Conservation (phyloP, 257 asterid genomes). For the Solanum pinnatisectum region DNA sequence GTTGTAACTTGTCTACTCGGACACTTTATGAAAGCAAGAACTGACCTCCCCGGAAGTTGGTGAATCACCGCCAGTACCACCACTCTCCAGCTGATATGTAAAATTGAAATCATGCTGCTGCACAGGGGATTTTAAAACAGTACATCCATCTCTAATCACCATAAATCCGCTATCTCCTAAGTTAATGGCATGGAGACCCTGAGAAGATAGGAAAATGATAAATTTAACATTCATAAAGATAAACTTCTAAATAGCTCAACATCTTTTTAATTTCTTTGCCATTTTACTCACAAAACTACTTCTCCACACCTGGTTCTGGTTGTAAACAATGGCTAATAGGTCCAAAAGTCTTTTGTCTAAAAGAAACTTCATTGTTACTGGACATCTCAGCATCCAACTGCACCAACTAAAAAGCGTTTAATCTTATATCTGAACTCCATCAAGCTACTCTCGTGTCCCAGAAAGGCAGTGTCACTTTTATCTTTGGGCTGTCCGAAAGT, state of each 20-base stretch:
- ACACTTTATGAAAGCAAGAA: not conserved
- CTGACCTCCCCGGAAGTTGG: conserved; percentile 94
- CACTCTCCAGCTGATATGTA: conserved; percentile 82
- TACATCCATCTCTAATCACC: conserved; percentile 84
- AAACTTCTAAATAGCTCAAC: not conserved
- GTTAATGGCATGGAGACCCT: conserved; percentile 91
- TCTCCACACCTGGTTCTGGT: not conserved
- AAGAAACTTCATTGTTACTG: not conserved
- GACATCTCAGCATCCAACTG: not conserved
- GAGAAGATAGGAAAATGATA: not conserved
- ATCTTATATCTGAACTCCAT: not conserved
- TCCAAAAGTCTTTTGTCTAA: not conserved
- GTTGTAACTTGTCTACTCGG: not conserved
- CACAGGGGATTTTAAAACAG: conserved; percentile 71
- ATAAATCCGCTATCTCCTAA: conserved; percentile 95
- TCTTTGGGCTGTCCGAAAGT: not conserved
- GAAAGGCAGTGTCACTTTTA: not conserved
- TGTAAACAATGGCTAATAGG: not conserved
- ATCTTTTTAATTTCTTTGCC: not conserved
- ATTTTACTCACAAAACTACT: not conserved
- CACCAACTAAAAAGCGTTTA: not conserved
- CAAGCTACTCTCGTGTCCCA: not conserved
- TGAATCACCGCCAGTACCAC: conserved; percentile 58
- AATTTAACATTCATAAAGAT: not conserved
- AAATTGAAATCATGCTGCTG: conserved; percentile 98